Conservation (phyloP, 2,329 filamentous ascomycete genomes). For the Claviceps cyperi region DNA sequence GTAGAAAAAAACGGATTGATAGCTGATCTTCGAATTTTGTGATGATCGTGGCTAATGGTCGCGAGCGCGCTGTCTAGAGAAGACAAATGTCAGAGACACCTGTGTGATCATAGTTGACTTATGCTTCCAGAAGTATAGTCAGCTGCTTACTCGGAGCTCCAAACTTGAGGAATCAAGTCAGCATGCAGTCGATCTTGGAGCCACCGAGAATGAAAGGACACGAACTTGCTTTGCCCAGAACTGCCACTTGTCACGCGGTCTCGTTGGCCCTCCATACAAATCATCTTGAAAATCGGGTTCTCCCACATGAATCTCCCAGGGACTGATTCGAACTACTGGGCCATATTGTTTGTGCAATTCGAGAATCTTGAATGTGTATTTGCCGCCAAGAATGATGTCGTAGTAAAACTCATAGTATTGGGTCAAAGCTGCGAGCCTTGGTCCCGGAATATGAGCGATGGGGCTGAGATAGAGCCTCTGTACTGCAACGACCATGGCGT, state of each 20-base stretch:
- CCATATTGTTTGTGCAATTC: constrained; percentile 28
- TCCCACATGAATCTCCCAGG: constrained; percentile 25
- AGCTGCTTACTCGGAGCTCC: constrained; percentile 18
- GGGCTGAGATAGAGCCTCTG: constrained; percentile 23
- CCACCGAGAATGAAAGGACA: neutral
- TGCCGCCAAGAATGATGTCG: constrained; percentile 25
- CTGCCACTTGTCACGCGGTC: constrained; percentile 19
- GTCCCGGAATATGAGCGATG: constrained; percentile 24
- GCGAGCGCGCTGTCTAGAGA: constrained; percentile 18
- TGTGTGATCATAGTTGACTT: neutral
- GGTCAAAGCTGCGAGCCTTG: constrained; percentile 24
- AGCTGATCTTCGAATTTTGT: constrained; percentile 19
- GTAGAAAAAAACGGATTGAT: constrained; percentile 24
- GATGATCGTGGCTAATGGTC: constrained; percentile 21
- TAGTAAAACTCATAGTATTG: constrained; percentile 29
- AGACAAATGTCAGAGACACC: constrained; percentile 1
- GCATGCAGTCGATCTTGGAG: neutral
- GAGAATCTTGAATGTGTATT: constrained; percentile 27
- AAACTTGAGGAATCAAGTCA: constrained; percentile 11
- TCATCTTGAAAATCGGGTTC: constrained; percentile 25
- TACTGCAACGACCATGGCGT: constrained; percentile 15
- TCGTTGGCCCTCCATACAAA: constrained; percentile 19
- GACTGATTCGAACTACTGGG: constrained; percentile 24
- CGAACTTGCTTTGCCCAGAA: constrained; percentile 22
- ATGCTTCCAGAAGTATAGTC: neutral